These are phyloP conservation scores for Entamoeba dispar DNA, from an alignment of 208 protist species.

Conservation along the genomic window DNA sequence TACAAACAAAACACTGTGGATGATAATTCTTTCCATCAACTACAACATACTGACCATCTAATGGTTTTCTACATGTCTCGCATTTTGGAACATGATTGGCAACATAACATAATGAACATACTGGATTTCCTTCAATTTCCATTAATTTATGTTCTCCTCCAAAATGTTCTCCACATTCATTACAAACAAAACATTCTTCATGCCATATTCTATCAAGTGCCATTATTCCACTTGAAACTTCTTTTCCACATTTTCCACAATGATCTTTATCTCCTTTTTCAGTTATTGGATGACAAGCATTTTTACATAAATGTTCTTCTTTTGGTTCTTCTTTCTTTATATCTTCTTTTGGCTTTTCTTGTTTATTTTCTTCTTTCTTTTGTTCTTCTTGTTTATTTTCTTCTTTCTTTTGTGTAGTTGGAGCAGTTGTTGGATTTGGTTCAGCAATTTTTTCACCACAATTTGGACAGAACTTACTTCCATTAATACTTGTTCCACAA, in stretches of 20 bases:
- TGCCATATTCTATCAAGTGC: neutral
- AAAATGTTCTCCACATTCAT: neutral
- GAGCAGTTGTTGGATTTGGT: too few relatives aligned
- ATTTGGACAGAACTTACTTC: too few relatives aligned
- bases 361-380: neutral
- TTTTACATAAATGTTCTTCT: too few relatives aligned
- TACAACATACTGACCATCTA: neutral
- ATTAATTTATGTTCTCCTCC: neutral
- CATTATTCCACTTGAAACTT: neutral
- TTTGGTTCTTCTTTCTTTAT: neutral
- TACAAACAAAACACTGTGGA: neutral
- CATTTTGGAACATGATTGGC: neutral
- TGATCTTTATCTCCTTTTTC: neutral
- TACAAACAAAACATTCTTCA: neutral
- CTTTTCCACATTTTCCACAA: neutral
- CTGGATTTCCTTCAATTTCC: neutral
- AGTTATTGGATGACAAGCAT: neutral
- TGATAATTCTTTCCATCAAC: neutral
- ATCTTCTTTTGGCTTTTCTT: neutral
- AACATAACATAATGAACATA: neutral
- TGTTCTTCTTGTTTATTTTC: neutral
- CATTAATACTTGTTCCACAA: too few relatives aligned
- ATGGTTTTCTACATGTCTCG: neutral
- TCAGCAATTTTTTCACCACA: too few relatives aligned
- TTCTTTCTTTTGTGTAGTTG: neutral